Base-by-base conservation (phyloP, 2,329 filamentous ascomycete genomes). In the Sclerotinia spermophila region DNA sequence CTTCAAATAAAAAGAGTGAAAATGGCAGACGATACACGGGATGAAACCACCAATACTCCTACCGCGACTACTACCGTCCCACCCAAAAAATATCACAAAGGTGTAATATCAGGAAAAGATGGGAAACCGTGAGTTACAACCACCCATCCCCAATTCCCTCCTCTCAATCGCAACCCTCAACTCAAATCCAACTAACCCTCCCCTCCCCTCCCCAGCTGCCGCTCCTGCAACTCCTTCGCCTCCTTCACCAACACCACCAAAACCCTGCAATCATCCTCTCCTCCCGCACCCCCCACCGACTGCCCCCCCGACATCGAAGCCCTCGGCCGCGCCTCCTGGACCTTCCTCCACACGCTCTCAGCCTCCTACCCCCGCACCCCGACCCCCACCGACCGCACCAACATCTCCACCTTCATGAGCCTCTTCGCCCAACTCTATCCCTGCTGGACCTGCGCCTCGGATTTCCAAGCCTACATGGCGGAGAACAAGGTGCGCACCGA, bases 381-480 rank as follows among this genome's bases (percentile, higher is more conserved):
- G 0, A 87, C 90, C 0, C 80, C 84, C 0, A 81, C 84, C 15
- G 88, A 97, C 76, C 93, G 97, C 79, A 82, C 83, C 42, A 91
- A 97, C 76, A 90, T 96, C 76, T 84, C 85, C 70, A 85, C 87
- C 67, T 98, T 99, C 82, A 85, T 99, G 76, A 83, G 84, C 35
- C 84, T 94, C 2, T 97, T 99, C 80, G 90, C 92, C 38, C 91
- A 91, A 75, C 82, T 98, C 30, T 99, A 99, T 79, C 96, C 96
- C 5, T 99, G 96, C 84, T 97, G 94, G 93, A 87, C 92, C 4
- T 99, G 96, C 81, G 96, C 94, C 45, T 91, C 95, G 72, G 95
- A 98, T 79, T 97, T 99, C 80, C 91, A 91, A 80, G 80, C 80
- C 0, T 98, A 95, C 86, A 90, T 98, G 83, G 61, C 30, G 2